phyloP scores from a whole-genome alignment of 768 basidiomycete genomes.

The Lanmaoa pseudosensibilis region DNA sequence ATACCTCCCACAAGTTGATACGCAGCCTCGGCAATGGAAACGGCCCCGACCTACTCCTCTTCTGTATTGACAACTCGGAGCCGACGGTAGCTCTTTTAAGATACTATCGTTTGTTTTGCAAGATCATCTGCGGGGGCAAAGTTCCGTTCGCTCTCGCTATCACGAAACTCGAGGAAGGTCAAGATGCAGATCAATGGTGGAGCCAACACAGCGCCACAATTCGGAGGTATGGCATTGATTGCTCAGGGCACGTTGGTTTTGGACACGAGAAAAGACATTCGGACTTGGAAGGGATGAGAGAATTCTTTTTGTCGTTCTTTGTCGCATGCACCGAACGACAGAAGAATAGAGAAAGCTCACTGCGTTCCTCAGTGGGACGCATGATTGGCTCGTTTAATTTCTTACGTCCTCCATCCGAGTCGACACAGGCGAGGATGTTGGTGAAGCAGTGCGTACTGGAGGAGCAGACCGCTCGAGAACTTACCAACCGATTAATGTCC shows the following conservation, averaged over 20 bases:
- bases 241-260: slow-evolving; percentile 35
- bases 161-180: slow-evolving; percentile 30
- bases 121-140: slow-evolving; percentile 26
- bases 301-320: slow-evolving; percentile 23
- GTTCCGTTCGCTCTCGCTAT: slow-evolving; percentile 32
- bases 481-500: slow-evolving; percentile 11
- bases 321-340: slow-evolving; percentile 12
- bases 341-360: neutral
- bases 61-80: slow-evolving; percentile 30
- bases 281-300: slow-evolving; percentile 28
- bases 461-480: slow-evolving; percentile 19
- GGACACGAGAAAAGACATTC: slow-evolving; percentile 25
- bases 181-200: slow-evolving; percentile 39
- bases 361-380: slow-evolving; percentile 14
- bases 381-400: slow-evolving; percentile 3
- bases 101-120: slow-evolving; percentile 30
- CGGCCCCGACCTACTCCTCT: slow-evolving; percentile 32
- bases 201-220: slow-evolving; percentile 19
- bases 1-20: slow-evolving; percentile 31
- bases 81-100: slow-evolving; percentile 27
- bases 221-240: slow-evolving; percentile 13
- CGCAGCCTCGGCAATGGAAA: slow-evolving; percentile 26
- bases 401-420: slow-evolving; percentile 12
- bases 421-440: slow-evolving; percentile 11
- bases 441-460: slow-evolving; percentile 23